Conservation (phyloP, 2,329 filamentous ascomycete species). For the Xylaria sp. region DNA sequence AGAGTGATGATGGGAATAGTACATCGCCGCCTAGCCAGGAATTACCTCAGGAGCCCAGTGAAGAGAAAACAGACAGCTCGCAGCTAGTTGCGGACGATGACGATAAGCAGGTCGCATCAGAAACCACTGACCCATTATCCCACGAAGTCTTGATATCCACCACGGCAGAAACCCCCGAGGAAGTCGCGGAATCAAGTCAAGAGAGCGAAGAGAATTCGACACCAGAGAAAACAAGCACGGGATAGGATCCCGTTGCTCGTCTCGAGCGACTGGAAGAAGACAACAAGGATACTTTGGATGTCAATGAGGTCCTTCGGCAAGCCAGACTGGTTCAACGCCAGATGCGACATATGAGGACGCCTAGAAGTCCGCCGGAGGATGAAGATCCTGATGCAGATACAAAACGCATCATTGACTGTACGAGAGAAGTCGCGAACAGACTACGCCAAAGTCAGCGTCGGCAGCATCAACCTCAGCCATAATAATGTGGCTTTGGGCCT, state of each 20-base stretch:
- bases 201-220: conserved; percentile 30
- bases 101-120: conserved; percentile 29
- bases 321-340: conserved; percentile 20
- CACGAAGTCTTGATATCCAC: conserved; percentile 4
- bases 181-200: conserved; percentile 14
- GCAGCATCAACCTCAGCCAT: conserved; percentile 13
- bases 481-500: conserved; percentile 1
- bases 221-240: conserved; percentile 36
- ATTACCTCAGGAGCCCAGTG: conserved; percentile 41
- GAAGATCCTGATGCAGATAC: conserved; percentile 29
- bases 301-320: conserved; percentile 29
- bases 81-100: conserved; percentile 43
- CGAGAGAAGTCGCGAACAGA: conserved; percentile 32
- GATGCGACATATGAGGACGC: conserved; percentile 29
- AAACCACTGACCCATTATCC: neutral
- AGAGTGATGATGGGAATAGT: conserved; percentile 39
- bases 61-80: conserved; percentile 40
- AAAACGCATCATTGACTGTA: conserved; percentile 30
- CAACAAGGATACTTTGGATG: conserved; percentile 24
- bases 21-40: conserved; percentile 39
- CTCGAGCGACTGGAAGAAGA: conserved; percentile 37
- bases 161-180: conserved; percentile 23
- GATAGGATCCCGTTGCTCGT: conserved; percentile 40
- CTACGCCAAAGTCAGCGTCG: conserved; percentile 26
- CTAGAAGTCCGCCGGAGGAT: conserved; percentile 8